These are phyloP conservation scores for Cladobotryum mycophilum DNA, from an alignment of 2,329 filamentous ascomycete species.

Conservation along the genomic window DNA sequence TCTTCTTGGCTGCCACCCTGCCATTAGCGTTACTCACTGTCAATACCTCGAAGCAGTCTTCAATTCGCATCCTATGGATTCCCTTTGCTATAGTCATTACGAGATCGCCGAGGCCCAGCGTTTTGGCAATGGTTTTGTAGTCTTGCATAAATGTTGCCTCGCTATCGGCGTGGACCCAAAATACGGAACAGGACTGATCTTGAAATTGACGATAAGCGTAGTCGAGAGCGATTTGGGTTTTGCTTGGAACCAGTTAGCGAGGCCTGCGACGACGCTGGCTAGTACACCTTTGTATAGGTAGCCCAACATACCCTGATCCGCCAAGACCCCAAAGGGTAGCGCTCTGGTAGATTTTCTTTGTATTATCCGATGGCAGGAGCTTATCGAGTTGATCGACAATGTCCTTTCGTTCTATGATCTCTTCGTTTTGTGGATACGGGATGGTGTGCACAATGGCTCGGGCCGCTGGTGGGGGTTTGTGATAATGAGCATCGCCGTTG, in stretches of 20 bases:
- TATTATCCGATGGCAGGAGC: neutral
- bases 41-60: too few relatives aligned
- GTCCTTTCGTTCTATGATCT: conserved; percentile 7
- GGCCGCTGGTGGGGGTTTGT: neutral
- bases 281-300: neutral
- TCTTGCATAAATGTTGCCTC: conserved; percentile 25
- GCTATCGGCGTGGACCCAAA: conserved; percentile 32
- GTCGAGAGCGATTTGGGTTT: conserved; percentile 32
- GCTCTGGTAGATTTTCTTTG: neutral
- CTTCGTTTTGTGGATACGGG: conserved; percentile 14
- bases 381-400: conserved; percentile 7
- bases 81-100: too few relatives aligned
- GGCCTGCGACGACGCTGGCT: neutral
- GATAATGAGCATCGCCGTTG: conserved; percentile 7
- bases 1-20: too few relatives aligned
- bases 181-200: conserved; percentile 23
- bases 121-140: conserved; percentile 25
- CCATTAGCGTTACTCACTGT: too few relatives aligned
- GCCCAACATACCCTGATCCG: conserved; percentile 2
- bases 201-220: conserved; percentile 25
- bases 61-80: too few relatives aligned
- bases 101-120: conserved; percentile 17
- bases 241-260: conserved; percentile 19
- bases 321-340: conserved; percentile 4
- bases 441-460: conserved; percentile 1